Evolutionary conservation across 2,329 filamentous ascomycete genomes (phyloP).

Genomic region (Colletotrichum spaethianum): DNA sequence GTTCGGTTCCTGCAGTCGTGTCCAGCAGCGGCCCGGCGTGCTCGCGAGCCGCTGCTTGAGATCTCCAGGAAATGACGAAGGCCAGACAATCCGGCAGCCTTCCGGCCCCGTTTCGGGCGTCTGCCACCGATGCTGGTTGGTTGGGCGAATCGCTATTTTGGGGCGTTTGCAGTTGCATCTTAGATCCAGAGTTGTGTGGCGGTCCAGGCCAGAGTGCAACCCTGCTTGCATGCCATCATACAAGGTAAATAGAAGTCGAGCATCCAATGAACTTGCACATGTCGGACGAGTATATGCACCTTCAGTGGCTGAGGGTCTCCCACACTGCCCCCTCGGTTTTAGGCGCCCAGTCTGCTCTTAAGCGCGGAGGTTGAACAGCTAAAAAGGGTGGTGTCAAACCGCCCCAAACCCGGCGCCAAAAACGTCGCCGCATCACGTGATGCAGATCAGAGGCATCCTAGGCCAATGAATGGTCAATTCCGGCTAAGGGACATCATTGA

Average conservation of each 20-base stretch:
- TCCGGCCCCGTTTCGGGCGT: slow-evolving; percentile 32
- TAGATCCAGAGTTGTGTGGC: slow-evolving; percentile 35
- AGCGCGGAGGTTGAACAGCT: slow-evolving; percentile 34
- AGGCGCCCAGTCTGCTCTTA: slow-evolving; percentile 32
- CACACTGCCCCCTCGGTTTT: slow-evolving; percentile 25
- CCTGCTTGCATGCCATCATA: slow-evolving; percentile 31
- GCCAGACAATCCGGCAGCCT: slow-evolving; percentile 29
- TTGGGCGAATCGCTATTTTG: slow-evolving; percentile 35
- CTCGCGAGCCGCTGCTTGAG: slow-evolving; percentile 35
- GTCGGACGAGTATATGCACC: slow-evolving; percentile 22
- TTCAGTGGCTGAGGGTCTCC: slow-evolving; percentile 37
- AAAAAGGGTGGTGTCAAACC: slow-evolving; percentile 20
- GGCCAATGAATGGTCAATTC: slow-evolving; percentile 23
- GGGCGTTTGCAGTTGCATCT: slow-evolving; percentile 34
- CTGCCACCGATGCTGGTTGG: slow-evolving; percentile 36
- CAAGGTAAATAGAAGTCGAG: slow-evolving; percentile 12
- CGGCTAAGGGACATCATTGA: neutral
- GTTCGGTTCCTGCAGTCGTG: slow-evolving; percentile 41
- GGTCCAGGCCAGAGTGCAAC: slow-evolving; percentile 32
- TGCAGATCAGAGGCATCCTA: slow-evolving; percentile 4
- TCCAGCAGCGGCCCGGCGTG: slow-evolving; percentile 32
- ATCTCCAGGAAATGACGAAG: slow-evolving; percentile 30
- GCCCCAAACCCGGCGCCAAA: slow-evolving; percentile 25
- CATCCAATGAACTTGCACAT: slow-evolving; percentile 28
- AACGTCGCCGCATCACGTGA: slow-evolving; percentile 30